Conservation (phyloP, 176 grass and related monocot species). For the Carex littledalei region DNA sequence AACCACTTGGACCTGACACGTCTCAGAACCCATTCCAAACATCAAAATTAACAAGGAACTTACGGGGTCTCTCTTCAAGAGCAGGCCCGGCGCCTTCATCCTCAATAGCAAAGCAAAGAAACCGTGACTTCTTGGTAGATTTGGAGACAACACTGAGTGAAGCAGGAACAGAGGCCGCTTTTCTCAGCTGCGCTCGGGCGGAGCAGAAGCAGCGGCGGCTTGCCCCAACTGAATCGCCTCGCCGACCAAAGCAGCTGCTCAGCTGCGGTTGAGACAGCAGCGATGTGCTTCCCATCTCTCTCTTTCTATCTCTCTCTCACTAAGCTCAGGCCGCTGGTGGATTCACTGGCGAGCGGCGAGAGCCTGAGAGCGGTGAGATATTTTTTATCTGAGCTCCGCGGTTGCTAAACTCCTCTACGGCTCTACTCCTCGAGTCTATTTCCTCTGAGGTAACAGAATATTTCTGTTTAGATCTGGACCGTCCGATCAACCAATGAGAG, state of each 20-base stretch:
- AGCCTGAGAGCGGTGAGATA: background rate
- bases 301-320: background rate
- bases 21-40: background rate
- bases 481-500: too few species aligned
- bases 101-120: constrained; percentile 19
- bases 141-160: constrained; percentile 6
- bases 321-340: background rate
- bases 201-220: background rate
- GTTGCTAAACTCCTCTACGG: background rate
- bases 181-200: background rate
- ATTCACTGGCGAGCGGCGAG: background rate
- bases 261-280: constrained; percentile 44
- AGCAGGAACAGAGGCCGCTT: background rate
- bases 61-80: constrained; percentile 54
- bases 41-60: background rate
- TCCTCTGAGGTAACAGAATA: too few species aligned
- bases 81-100: constrained; percentile 37
- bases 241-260: constrained; percentile 15
- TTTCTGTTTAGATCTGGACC: too few species aligned
- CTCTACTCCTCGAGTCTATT: too few species aligned
- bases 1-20: background rate
- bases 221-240: background rate
- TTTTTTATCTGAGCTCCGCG: background rate
- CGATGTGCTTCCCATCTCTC: constrained; percentile 50
- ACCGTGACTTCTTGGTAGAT: background rate